Evolutionary conservation across 805 yeast species (phyloP), one percentile per base, ranked within the genome.

Genomic region (Starmerella apis): DNA sequence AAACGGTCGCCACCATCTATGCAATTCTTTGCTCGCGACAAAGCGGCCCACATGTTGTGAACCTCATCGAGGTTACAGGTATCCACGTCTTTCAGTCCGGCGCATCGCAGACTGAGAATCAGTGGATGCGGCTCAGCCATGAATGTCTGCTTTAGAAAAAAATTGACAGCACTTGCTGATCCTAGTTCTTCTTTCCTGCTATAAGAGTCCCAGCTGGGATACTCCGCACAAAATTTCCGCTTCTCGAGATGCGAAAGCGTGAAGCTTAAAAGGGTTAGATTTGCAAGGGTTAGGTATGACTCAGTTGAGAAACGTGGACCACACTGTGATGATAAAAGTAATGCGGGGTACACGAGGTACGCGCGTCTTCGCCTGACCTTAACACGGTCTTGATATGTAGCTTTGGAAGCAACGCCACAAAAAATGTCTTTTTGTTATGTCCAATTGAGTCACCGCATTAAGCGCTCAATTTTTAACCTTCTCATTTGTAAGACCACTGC

Each of bases 21-120:
- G 33, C 55, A 53, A 23, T 53, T 43, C 35, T 56, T 57, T 6
- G 62, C 61, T 25, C 55, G 52, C 41, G 60, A 52, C 35, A 56
- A 55, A 2, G 59, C 59, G 10, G 51, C 46, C 62, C 62, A 59
- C 44, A 59, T 52, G 46, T 49, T 47, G 33, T 59, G 58, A 4
- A 58, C 50, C 23, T 53, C 59, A 11, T 58, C 59, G 25, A 57
- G 47, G 45, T 58, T 55, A 28, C 54, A 46, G 6, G 59, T 59
- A 28, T 59, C 57, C 8, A 59, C 51, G 20, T 54, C 51, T 38
- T 52, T 52, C 7, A 58, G 52, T 27, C 59, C 61, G 11, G 54
- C 52, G 32, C 51, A 51, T 32, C 59, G 47, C 33, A 59, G 49
- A 43, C 56, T 49, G 20, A 59, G 49, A 19, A 59, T 47, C 18